Conservation (phyloP, 345 rosid species). For the Euphorbia pulcherrima region DNA sequence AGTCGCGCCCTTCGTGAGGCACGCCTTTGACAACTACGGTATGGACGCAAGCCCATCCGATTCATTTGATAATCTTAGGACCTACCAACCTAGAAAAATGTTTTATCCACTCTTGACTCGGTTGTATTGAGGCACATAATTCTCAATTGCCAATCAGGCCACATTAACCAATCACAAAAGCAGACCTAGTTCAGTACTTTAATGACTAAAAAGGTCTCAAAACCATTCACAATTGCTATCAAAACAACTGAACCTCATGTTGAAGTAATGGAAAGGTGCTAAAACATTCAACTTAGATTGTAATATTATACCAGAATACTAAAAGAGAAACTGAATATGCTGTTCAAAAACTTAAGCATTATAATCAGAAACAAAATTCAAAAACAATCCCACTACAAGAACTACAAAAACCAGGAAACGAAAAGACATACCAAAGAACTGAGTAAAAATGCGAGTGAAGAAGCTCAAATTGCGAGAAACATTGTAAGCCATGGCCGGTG, state of each 20-base stretch:
- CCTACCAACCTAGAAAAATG: no score
- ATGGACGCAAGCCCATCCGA: no score
- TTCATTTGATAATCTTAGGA: no score
- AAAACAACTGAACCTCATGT: neutral
- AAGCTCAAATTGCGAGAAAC: constrained; percentile 90
- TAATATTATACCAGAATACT: neutral
- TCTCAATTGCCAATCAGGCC: no score
- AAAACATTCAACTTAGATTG: neutral
- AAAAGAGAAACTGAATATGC: neutral
- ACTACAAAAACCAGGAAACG: neutral
- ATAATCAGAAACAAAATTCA: neutral
- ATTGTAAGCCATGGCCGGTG: constrained; percentile 80
- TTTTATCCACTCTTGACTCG: no score
- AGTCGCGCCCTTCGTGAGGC: no score
- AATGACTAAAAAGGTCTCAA: neutral
- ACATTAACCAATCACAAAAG: neutral
- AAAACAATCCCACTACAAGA: neutral
- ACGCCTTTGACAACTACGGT: no score
- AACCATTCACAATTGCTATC: neutral
- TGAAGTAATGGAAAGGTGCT: neutral
- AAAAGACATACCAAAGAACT: constrained; percentile 75
- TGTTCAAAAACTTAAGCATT: neutral
- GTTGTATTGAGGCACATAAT: no score
- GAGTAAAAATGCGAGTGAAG: constrained; percentile 94
- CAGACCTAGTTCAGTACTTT: neutral